Conservation (phyloP, 1,284 basidiomycete genomes). For the Leucocoprinus gongylophorus region DNA sequence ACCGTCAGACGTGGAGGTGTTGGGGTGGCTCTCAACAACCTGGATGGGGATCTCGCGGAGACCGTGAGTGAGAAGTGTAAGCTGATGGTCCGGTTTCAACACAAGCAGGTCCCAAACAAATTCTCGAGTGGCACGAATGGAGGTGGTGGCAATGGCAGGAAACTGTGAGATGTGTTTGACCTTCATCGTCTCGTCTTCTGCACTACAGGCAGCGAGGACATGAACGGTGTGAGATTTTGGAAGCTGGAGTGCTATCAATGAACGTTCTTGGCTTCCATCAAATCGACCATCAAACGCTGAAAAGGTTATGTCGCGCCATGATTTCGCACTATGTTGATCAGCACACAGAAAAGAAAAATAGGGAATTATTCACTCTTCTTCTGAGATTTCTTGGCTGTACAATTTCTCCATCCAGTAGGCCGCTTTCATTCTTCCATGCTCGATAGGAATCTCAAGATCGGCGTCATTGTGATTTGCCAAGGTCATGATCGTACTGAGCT, state of each 20-base stretch:
- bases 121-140: constrained; percentile 57
- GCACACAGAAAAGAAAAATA: neutral
- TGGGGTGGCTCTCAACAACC: constrained; percentile 14
- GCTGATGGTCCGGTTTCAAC: constrained; percentile 44
- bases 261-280: constrained; percentile 44
- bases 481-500: constrained; percentile 55
- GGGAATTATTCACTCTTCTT: constrained; percentile 43
- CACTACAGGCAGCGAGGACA: constrained; percentile 40
- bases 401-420: constrained; percentile 62
- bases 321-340: constrained; percentile 27
- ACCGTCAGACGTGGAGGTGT: constrained; percentile 1
- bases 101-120: constrained; percentile 63
- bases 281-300: constrained; percentile 62
- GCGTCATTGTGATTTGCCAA: constrained; percentile 30
- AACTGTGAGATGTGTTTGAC: constrained; percentile 35
- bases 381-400: constrained; percentile 41
- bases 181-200: constrained; percentile 36
- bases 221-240: constrained; percentile 40
- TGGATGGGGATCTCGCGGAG: constrained; percentile 40
- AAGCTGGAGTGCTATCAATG: constrained; percentile 53
- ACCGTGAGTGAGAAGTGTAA: constrained; percentile 58
- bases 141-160: constrained; percentile 45
- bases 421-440: constrained; percentile 47
- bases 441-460: constrained; percentile 10
- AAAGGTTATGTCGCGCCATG: constrained; percentile 44